Evolutionary conservation across 805 yeast species (phyloP).

Genomic region (Lipomyces japonicus): DNA sequence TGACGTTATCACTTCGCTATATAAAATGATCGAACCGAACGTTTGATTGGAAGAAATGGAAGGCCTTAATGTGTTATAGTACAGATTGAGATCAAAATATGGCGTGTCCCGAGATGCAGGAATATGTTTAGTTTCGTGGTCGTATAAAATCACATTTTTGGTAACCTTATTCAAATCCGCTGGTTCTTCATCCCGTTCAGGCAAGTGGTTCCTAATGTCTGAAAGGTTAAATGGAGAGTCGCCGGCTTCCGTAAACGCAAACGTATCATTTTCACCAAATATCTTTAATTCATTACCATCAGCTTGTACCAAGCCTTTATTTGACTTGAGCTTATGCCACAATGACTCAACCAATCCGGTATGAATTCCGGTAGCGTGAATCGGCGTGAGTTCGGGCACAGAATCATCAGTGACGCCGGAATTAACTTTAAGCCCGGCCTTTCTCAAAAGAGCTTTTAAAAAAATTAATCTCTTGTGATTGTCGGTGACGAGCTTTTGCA

Average conservation of each 20-base stretch:
- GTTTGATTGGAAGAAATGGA: conserved; percentile 11
- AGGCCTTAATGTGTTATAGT: conserved; percentile 40
- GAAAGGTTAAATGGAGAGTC: conserved; percentile 18
- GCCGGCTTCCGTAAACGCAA: conserved; percentile 36
- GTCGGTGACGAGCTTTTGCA: conserved; percentile 40
- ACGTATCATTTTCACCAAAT: conserved; percentile 54
- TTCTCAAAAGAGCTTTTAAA: conserved; percentile 52
- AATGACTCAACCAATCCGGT: conserved; percentile 37
- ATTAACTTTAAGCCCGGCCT: conserved; percentile 69
- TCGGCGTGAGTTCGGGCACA: conserved; percentile 67
- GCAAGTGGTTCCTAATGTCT: conserved; percentile 8
- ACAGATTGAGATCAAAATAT: conserved; percentile 60
- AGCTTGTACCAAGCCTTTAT: conserved; percentile 37
- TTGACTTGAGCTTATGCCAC: conserved; percentile 35
- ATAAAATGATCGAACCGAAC: conserved; percentile 60
- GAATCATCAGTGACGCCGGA: conserved; percentile 41
- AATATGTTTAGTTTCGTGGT: conserved; percentile 43
- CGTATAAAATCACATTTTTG: conserved; percentile 53
- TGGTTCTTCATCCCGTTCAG: conserved; percentile 25
- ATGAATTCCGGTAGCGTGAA: conserved; percentile 49
- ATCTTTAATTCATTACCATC: conserved; percentile 35
- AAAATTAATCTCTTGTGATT: conserved; percentile 54
- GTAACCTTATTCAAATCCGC: conserved; percentile 55
- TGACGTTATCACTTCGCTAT: conserved; percentile 88
- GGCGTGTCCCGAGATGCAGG: conserved; percentile 49